phyloP scores from a whole-genome alignment of 352 stramenopile genomes.

The Globisporangium heterothallicum region DNA sequence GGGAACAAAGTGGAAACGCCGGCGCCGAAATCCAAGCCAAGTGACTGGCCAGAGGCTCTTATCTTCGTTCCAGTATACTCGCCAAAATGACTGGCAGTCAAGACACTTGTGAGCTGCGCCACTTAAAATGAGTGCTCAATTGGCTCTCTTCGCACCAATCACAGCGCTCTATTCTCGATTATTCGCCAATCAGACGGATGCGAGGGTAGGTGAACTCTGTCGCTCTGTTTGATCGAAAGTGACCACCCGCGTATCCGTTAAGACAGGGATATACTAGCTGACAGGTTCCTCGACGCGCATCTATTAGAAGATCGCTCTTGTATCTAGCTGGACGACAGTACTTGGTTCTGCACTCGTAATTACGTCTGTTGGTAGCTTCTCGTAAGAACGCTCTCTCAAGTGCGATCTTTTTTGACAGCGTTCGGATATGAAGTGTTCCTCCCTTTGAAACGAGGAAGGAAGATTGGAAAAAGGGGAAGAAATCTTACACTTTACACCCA shows the following conservation, averaged over 20 bases:
- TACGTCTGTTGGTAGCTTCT: conserved; percentile 3
- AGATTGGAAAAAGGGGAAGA: conserved; percentile 18
- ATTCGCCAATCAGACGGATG: neutral
- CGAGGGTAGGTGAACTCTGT: neutral
- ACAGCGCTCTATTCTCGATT: neutral
- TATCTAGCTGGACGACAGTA: neutral
- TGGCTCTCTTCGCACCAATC: conserved; percentile 25
- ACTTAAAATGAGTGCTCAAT: conserved; percentile 27
- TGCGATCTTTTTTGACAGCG: conserved; percentile 11
- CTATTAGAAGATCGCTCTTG: conserved; percentile 3
- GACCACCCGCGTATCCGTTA: neutral
- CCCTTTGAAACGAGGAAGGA: neutral
- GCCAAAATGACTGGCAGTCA: conserved; percentile 80
- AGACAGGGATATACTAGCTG: neutral
- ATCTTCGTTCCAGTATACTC: conserved; percentile 60
- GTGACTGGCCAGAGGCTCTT: conserved; percentile 31
- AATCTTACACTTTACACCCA: conserved; percentile 11
- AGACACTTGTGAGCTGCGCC: conserved; percentile 30
- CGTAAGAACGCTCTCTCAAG: neutral
- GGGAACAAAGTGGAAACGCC: conserved; percentile 64
- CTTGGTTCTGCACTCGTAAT: neutral
- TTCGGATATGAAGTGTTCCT: conserved; percentile 9
- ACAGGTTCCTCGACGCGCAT: neutral
- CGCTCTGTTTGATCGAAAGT: conserved; percentile 1
- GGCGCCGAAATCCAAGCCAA: conserved; percentile 17